A percentile compares a stretch with the other conserved stretches of the same genome.
phyloP scores from a whole-genome alignment of 768 basidiomycete species.

The Rubroboletus pulcherrimus region DNA sequence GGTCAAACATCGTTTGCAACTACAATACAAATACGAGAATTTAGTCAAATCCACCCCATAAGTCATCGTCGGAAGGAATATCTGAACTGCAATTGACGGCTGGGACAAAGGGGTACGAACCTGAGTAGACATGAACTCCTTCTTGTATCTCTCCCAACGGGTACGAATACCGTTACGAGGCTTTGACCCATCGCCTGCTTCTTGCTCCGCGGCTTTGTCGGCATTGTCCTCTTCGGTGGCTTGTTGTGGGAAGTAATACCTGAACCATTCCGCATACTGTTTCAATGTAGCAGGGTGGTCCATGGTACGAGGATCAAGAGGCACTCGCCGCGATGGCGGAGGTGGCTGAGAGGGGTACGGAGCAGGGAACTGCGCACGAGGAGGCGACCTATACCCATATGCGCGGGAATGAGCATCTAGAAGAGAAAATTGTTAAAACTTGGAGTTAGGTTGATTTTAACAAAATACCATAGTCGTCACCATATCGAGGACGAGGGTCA shows the following conservation, averaged over 20 bases:
- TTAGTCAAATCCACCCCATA: conserved; percentile 20
- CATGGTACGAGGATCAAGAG: conserved; percentile 75
- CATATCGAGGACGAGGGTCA: conserved; percentile 78
- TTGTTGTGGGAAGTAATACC: conserved; percentile 68
- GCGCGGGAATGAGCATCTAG: conserved; percentile 63
- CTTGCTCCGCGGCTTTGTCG: conserved; percentile 80
- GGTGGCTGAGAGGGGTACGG: conserved; percentile 40
- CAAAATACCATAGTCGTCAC: conserved; percentile 73
- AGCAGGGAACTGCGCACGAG: conserved; percentile 48
- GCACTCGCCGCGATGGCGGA: conserved; percentile 54
- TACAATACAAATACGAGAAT: conserved; percentile 45
- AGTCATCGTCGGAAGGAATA: conserved; percentile 12
- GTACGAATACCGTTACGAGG: conserved; percentile 80
- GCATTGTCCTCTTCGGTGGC: conserved; percentile 79
- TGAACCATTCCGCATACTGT: conserved; percentile 87
- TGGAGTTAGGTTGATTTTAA: not conserved
- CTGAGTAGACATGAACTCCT: conserved; percentile 83
- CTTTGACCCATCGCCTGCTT: conserved; percentile 77
- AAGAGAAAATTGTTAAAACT: conserved; percentile 10
- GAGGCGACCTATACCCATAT: conserved; percentile 62
- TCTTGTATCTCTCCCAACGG: conserved; percentile 93
- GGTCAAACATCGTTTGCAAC: conserved; percentile 94
- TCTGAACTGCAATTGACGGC: conserved; percentile 4
- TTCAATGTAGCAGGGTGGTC: conserved; percentile 80
- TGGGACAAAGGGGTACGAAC: conserved; percentile 48